Percentiles rank a stretch among this genome's conserved stretches.
Evolutionary conservation across 2,329 filamentous ascomycete species (phyloP).

Genomic region (Bipolaris cookei): DNA sequence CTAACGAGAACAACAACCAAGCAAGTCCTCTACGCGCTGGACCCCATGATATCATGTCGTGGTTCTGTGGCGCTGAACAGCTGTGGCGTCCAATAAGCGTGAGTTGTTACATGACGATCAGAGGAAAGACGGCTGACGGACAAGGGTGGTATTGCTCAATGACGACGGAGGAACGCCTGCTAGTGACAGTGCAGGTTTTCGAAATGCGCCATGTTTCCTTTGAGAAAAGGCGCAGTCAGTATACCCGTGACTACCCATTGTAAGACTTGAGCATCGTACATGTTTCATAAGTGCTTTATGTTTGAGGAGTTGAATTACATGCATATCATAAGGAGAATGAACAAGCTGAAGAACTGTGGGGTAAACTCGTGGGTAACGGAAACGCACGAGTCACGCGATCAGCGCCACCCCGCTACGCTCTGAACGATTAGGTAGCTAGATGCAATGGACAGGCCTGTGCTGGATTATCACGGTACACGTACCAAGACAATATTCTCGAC

Average conservation of each 20-base stretch:
- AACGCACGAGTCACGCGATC: conserved; percentile 1
- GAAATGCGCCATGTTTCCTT: conserved; percentile 4
- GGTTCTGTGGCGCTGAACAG: conserved; percentile 29
- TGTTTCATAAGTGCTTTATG: background rate
- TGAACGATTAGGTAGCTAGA: background rate
- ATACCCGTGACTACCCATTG: background rate
- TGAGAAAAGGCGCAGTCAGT: background rate
- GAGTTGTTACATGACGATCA: conserved; percentile 16
- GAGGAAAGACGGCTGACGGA: conserved; percentile 25
- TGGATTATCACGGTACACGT: no score
- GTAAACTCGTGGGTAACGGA: background rate
- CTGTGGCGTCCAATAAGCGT: conserved; percentile 33
- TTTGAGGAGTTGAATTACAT: background rate
- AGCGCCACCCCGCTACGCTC: conserved; percentile 7
- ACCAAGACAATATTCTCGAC: background rate
- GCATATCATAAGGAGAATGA: background rate
- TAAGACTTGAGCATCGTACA: background rate
- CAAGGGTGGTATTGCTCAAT: conserved; percentile 28
- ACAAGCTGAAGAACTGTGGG: background rate
- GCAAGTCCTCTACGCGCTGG: conserved; percentile 16
- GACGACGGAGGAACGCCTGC: conserved; percentile 25
- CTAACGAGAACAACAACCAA: conserved; percentile 15
- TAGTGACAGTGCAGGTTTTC: conserved; percentile 15
- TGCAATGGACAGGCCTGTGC: background rate
- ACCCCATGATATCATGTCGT: conserved; percentile 36